phyloP scores from a whole-genome alignment of 208 protist genomes.

The Endotrypanum monterogeii region DNA sequence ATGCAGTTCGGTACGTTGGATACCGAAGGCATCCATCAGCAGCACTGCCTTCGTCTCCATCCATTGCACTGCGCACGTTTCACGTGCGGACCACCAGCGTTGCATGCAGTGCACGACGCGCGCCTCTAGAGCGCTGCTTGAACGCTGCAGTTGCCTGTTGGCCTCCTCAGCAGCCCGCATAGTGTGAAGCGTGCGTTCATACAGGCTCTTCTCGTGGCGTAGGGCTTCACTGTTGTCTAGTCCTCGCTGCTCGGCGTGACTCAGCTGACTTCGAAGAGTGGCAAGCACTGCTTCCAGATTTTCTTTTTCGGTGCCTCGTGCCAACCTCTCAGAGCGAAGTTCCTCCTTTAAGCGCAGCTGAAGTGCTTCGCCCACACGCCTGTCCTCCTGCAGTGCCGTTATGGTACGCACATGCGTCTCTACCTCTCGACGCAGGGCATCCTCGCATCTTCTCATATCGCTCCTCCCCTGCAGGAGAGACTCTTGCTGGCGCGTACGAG shows the following conservation, averaged over 20 bases:
- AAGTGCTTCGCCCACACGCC: background rate
- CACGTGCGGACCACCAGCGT: conserved; percentile 18
- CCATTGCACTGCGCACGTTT: conserved; percentile 11
- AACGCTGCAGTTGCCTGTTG: background rate
- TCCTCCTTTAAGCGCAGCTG: conserved; percentile 1
- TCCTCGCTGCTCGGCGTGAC: background rate
- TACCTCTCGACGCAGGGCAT: background rate
- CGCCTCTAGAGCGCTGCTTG: background rate
- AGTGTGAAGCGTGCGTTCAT: conserved; percentile 9
- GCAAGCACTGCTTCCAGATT: background rate
- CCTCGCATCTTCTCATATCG: background rate
- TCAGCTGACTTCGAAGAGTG: background rate
- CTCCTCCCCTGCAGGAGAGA: background rate
- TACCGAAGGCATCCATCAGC: background rate
- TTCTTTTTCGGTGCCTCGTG: background rate
- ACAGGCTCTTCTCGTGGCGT: conserved; percentile 10
- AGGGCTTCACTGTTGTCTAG: background rate
- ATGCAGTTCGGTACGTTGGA: background rate
- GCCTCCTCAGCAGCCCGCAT: conserved; percentile 15
- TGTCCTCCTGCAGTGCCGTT: background rate
- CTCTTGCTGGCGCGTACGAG: background rate
- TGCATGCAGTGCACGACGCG: background rate
- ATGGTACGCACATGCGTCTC: background rate
- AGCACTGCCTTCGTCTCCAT: conserved; percentile 7
- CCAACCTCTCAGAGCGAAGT: conserved; percentile 1